These are phyloP conservation scores for Xylaria acuta DNA, from an alignment of 495 filamentous ascomycete genomes.

Conservation along the genomic window DNA sequence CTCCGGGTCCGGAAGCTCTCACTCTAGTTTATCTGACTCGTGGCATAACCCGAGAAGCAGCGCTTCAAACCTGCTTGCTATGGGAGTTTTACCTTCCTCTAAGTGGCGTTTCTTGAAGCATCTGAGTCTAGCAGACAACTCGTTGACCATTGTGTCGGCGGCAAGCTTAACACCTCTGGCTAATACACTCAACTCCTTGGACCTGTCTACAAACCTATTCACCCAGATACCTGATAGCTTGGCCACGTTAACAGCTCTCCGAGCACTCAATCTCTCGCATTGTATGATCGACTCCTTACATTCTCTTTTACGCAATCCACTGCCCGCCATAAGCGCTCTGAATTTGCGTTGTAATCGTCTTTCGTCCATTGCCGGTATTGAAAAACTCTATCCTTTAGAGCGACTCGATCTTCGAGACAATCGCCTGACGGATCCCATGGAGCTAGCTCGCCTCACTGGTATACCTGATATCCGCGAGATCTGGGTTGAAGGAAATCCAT, in stretches of 20 bases:
- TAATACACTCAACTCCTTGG: constrained; percentile 85
- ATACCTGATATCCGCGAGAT: constrained; percentile 92
- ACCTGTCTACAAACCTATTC: constrained; percentile 91
- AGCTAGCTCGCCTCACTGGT: constrained; percentile 86
- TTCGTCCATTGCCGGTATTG: constrained; percentile 86
- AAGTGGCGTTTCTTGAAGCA: constrained; percentile 97
- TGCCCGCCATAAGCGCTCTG: constrained; percentile 91
- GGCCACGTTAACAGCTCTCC: constrained; percentile 77
- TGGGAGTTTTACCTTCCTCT: constrained; percentile 72
- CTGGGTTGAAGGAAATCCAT: constrained; percentile 89
- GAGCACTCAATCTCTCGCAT: constrained; percentile 88
- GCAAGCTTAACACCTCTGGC: constrained; percentile 79
- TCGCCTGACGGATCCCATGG: constrained; percentile 84
- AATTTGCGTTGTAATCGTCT: constrained; percentile 92
- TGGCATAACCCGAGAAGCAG: constrained; percentile 69
- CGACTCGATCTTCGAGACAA: constrained; percentile 93
- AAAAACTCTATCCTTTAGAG: constrained; percentile 86
- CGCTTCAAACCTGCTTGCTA: constrained; percentile 71
- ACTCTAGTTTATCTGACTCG: constrained; percentile 79
- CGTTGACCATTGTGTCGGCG: constrained; percentile 76
- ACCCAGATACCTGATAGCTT: constrained; percentile 89
- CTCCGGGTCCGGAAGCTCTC: constrained; percentile 89
- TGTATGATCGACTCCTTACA: constrained; percentile 98
- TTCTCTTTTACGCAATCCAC: constrained; percentile 81
- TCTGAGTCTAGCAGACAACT: constrained; percentile 90